phyloP scores from a whole-genome alignment of 2,329 filamentous ascomycete species.

The Chrysoporthe austroafricana region DNA sequence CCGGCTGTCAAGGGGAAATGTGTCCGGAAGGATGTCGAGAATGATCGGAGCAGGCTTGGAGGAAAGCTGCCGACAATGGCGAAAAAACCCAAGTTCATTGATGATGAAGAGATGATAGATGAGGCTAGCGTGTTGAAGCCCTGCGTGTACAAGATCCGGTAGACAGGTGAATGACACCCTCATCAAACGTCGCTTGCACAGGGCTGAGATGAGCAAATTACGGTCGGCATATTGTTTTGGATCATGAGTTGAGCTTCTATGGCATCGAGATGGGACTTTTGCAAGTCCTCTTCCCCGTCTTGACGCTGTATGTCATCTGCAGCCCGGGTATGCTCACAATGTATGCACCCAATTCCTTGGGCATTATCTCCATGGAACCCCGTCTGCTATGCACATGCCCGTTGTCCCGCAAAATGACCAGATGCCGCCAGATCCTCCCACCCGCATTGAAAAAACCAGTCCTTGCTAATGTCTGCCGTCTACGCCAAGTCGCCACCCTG shows the following conservation, averaged over 20 bases:
- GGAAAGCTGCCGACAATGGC: constrained; percentile 34
- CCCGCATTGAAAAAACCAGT: constrained; percentile 31
- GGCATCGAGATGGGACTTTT: constrained; percentile 5
- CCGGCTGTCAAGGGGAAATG: constrained; percentile 77
- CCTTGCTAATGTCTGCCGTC: constrained; percentile 9
- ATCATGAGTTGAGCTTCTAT: constrained; percentile 4
- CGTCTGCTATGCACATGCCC: constrained; percentile 27
- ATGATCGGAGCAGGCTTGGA: constrained; percentile 40
- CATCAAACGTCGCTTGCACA: neutral
- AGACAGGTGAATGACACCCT: constrained; percentile 31
- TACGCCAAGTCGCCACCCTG: constrained; percentile 42
- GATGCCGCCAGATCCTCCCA: constrained; percentile 17
- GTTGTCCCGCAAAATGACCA: constrained; percentile 4
- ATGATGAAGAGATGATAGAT: constrained; percentile 63
- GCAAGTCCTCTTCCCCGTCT: neutral
- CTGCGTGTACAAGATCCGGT: constrained; percentile 93
- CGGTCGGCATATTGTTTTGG: neutral
- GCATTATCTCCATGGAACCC: constrained; percentile 12
- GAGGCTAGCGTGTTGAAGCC: constrained; percentile 79
- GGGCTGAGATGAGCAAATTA: neutral
- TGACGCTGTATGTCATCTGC: constrained; percentile 11
- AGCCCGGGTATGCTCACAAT: constrained; percentile 5
- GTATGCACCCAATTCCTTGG: neutral
- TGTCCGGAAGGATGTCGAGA: constrained; percentile 65
- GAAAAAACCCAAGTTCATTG: constrained; percentile 61